These are phyloP conservation scores for Hippophae tibetana DNA, from an alignment of 306 rosid species.

Conservation along the genomic window DNA sequence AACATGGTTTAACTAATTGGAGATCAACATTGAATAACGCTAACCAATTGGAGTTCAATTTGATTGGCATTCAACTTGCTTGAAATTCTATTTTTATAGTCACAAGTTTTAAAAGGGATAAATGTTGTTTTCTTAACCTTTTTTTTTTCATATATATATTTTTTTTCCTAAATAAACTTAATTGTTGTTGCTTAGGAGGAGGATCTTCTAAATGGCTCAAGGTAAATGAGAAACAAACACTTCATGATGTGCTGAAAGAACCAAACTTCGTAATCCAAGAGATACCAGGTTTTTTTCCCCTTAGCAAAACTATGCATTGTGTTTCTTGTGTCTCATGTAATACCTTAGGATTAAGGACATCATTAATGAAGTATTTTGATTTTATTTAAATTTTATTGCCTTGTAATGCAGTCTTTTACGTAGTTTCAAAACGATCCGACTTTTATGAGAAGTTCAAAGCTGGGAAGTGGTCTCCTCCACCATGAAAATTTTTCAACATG, in stretches of 20 bases:
- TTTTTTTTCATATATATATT: no score
- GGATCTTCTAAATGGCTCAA: slow-evolving; percentile 61
- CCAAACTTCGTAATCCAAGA: slow-evolving; percentile 52
- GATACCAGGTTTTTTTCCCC: slow-evolving; percentile 56
- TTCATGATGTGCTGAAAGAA: slow-evolving; percentile 50
- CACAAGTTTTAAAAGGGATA: no score
- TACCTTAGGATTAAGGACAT: not conserved
- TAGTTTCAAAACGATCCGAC: slow-evolving; percentile 62
- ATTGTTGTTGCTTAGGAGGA: slow-evolving; percentile 25
- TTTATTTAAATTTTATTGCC: slow-evolving; percentile 5
- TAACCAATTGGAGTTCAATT: no score
- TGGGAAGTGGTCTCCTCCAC: slow-evolving; percentile 73
- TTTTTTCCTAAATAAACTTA: not conserved
- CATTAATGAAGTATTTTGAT: not conserved
- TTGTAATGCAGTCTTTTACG: slow-evolving; percentile 63
- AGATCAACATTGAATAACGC: no score
- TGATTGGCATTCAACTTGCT: no score
- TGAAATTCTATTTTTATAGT: no score
- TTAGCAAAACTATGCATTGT: not conserved
- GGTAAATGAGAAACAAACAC: slow-evolving; percentile 60
- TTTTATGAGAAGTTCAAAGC: slow-evolving; percentile 75
- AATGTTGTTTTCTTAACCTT: no score
- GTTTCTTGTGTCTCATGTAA: no score
- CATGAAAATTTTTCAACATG: slow-evolving; percentile 8
- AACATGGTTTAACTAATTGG: no score